Evolutionary conservation across 805 yeast genomes (phyloP).

Genomic region (Torulaspora gathmanii): DNA sequence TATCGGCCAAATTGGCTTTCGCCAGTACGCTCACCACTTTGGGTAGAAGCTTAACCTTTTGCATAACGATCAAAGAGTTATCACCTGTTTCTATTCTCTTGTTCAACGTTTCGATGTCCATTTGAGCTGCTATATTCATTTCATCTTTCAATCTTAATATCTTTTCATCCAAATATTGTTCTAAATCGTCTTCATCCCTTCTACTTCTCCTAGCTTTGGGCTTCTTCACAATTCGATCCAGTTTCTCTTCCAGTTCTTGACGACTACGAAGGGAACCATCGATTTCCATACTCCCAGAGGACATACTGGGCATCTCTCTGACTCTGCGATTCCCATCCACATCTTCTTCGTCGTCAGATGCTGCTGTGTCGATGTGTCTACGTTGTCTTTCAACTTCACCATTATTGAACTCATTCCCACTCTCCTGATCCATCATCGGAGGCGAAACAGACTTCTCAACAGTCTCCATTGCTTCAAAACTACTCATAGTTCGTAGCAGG

Average conservation of each 20-base stretch:
- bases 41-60: conserved; percentile 71
- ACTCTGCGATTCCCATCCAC: conserved; percentile 15
- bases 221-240: conserved; percentile 71
- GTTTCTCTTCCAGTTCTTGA: conserved; percentile 71
- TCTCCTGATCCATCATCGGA: conserved; percentile 1
- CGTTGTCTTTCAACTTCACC: conserved; percentile 25
- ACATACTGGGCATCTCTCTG: conserved; percentile 6
- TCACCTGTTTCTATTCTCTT: conserved; percentile 41
- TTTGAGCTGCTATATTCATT: conserved; percentile 84
- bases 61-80: conserved; percentile 41
- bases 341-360: conserved; percentile 21
- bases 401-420: background rate
- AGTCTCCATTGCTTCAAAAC: conserved; percentile 4
- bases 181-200: conserved; percentile 88
- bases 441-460: conserved; percentile 1
- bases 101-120: conserved; percentile 54
- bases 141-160: conserved; percentile 75
- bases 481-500: conserved; percentile 1
- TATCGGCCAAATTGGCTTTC: conserved; percentile 82
- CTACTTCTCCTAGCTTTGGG: conserved; percentile 57
- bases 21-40: conserved; percentile 72
- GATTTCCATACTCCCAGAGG: conserved; percentile 19
- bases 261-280: conserved; percentile 47
- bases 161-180: conserved; percentile 89
- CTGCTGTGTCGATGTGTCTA: conserved; percentile 25